Conservation (phyloP, 2,329 filamentous ascomycete species). For the Lachnellula occidentalis region DNA sequence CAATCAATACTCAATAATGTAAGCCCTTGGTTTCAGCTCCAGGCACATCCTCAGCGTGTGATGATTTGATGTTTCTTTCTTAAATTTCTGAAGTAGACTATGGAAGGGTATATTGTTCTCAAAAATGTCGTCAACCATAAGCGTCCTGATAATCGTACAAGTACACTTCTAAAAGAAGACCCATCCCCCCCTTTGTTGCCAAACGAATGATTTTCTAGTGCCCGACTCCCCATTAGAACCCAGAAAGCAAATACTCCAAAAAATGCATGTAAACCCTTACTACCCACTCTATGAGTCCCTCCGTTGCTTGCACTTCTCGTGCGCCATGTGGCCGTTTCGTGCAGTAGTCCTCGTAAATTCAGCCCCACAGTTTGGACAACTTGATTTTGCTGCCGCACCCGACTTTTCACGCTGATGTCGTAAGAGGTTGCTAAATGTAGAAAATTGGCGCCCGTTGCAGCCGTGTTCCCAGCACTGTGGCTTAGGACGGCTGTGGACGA, state of each 20-base stretch:
- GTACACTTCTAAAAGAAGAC: background rate
- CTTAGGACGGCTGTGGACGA: conserved; percentile 77
- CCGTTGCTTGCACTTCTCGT: conserved; percentile 88
- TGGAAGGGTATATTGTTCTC: conserved; percentile 17
- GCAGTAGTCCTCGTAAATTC: conserved; percentile 89
- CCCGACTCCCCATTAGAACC: conserved; percentile 3
- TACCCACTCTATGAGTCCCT: conserved; percentile 37
- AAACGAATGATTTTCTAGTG: conserved; percentile 15
- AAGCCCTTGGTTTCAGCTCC: conserved; percentile 2
- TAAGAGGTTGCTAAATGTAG: conserved; percentile 90
- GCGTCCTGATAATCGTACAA: conserved; percentile 1
- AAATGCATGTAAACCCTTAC: conserved; percentile 8
- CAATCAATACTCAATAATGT: background rate
- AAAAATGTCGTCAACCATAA: conserved; percentile 2
- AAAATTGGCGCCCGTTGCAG: conserved; percentile 92
- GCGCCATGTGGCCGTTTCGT: conserved; percentile 76
- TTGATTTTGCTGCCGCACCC: conserved; percentile 81
- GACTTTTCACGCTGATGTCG: conserved; percentile 93
- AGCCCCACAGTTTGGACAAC: conserved; percentile 84
- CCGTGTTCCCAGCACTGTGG: conserved; percentile 97
- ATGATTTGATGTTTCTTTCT: background rate
- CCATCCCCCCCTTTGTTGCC: conserved; percentile 5
- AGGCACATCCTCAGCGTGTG: background rate
- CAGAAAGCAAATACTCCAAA: conserved; percentile 9
- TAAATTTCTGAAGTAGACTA: conserved; percentile 7